Conservation (phyloP, 140 eudicot genomes). For the Anethum foeniculum region DNA sequence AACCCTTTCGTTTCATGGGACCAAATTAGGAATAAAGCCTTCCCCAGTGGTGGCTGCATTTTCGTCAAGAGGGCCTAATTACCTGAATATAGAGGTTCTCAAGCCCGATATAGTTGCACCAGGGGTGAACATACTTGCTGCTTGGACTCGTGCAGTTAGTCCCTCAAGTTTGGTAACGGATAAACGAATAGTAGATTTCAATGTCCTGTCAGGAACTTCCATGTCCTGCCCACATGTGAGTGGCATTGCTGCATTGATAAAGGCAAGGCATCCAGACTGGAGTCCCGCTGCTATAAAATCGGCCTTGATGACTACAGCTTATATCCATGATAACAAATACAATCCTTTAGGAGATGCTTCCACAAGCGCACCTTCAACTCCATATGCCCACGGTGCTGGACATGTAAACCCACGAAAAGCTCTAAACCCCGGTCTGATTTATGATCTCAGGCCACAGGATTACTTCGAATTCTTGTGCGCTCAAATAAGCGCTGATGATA, state of each 20-base stretch:
- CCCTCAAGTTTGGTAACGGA: conserved; percentile 74
- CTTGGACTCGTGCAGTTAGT: conserved; percentile 68
- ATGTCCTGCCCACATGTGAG: conserved; percentile 99
- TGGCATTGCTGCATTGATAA: conserved; percentile 80
- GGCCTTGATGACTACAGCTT: conserved; percentile 89
- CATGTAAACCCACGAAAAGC: conserved; percentile 58
- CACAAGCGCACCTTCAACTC: conserved; percentile 33
- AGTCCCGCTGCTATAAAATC: conserved; percentile 93
- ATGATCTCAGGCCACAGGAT: conserved; percentile 66
- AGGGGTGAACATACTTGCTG: conserved; percentile 91
- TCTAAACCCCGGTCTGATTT: conserved; percentile 69
- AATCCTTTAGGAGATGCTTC: conserved; percentile 34
- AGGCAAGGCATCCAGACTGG: conserved; percentile 79
- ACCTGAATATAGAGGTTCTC: conserved; percentile 60
- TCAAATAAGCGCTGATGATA: conserved; percentile 47
- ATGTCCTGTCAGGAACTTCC: conserved; percentile 81
- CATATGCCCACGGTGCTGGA: conserved; percentile 77
- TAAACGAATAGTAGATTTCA: conserved; percentile 57
- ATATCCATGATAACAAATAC: conserved; percentile 38
- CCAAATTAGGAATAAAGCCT: conserved; percentile 53
- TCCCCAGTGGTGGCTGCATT: conserved; percentile 95
- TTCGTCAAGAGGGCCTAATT: conserved; percentile 91
- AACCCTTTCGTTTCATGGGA: conserved; percentile 64
- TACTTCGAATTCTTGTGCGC: conserved; percentile 80
- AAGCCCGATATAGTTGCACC: conserved; percentile 92